These are phyloP conservation scores for Solanum chilense DNA, from an alignment of 257 asterid genomes.

Conservation along the genomic window DNA sequence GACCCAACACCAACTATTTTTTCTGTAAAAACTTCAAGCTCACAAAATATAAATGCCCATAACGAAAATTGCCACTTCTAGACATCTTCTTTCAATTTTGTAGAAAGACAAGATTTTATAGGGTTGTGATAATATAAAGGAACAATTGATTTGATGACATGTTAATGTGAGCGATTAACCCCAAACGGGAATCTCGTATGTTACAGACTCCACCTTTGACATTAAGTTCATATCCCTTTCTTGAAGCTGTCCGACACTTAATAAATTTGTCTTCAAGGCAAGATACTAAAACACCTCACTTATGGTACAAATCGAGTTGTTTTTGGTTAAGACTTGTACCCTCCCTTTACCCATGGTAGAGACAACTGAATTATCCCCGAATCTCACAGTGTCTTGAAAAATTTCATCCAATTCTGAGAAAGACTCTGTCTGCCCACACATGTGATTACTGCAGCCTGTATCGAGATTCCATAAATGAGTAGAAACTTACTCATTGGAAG, in stretches of 20 bases:
- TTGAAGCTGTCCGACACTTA: neutral
- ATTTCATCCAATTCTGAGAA: too few species aligned
- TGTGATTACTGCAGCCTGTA: too few species aligned
- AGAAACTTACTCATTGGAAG: too few species aligned
- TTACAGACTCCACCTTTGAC: neutral
- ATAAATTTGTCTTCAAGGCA: neutral
- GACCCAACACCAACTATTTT: too few species aligned
- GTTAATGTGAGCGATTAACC: too few species aligned
- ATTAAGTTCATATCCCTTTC: neutral
- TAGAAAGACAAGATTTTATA: neutral
- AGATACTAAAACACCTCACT: neutral
- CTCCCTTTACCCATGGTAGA: neutral
- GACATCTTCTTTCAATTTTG: neutral
- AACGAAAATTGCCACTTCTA: neutral
- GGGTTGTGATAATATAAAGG: neutral
- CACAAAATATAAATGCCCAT: neutral
- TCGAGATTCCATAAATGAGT: too few species aligned
- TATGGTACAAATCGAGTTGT: neutral
- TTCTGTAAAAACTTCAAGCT: neutral
- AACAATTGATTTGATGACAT: neutral
- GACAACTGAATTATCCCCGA: too few species aligned
- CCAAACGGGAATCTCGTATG: neutral
- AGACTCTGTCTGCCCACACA: too few species aligned
- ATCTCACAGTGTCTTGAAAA: too few species aligned
- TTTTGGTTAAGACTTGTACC: neutral